phyloP scores from a whole-genome alignment of 1,284 basidiomycete species.

The Ceratobasidium sp. region DNA sequence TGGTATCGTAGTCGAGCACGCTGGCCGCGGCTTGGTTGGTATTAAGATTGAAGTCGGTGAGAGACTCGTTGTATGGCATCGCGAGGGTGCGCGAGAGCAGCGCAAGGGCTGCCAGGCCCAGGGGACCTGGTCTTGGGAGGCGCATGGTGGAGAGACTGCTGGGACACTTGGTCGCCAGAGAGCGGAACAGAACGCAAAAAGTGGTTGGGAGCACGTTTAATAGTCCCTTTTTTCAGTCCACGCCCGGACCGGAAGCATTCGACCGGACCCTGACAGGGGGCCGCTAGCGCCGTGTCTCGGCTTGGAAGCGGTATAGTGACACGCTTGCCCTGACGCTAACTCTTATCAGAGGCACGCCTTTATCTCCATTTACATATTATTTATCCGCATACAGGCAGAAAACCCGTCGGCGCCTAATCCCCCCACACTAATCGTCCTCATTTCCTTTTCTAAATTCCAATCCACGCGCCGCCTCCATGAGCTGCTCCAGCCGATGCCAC shows the following conservation, averaged over 20 bases:
- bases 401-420: neutral
- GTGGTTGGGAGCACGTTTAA: slow-evolving; percentile 1
- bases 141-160: slow-evolving; percentile 2
- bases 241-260: slow-evolving; percentile 9
- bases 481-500: slow-evolving; percentile 36
- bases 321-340: slow-evolving; percentile 18
- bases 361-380: neutral
- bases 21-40: slow-evolving; percentile 78
- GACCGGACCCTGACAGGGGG: neutral
- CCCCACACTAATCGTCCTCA: slow-evolving; percentile 20
- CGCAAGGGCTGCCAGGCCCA: slow-evolving; percentile 39
- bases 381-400: slow-evolving; percentile 1
- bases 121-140: slow-evolving; percentile 32
- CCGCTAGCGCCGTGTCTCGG: neutral
- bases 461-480: slow-evolving; percentile 41
- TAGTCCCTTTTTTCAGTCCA: slow-evolving; percentile 3
- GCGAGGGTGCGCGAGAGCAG: slow-evolving; percentile 42
- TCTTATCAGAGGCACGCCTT: neutral
- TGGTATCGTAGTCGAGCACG: slow-evolving; percentile 76
- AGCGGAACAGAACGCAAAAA: slow-evolving; percentile 4
- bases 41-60: slow-evolving; percentile 87
- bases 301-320: slow-evolving; percentile 4
- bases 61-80: slow-evolving; percentile 72
- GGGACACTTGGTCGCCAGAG: slow-evolving; percentile 8
- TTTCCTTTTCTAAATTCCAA: slow-evolving; percentile 31